Conservation (phyloP, 805 yeast species). For the Pichia thaimueangensis region DNA sequence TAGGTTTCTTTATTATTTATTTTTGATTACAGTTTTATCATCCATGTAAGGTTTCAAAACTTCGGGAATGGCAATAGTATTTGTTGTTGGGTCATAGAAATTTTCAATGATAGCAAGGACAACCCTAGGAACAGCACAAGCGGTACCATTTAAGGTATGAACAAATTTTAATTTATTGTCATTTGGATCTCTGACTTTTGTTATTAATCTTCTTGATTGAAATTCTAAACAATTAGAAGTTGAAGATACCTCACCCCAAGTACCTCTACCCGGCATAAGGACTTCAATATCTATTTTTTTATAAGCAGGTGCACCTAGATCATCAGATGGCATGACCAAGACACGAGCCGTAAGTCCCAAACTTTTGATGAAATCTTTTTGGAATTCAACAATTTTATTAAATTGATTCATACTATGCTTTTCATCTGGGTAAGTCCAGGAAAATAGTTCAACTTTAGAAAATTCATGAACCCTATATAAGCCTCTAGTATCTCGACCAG, state of each 20-base stretch:
- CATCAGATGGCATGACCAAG: constrained; percentile 82
- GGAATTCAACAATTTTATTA: constrained; percentile 56
- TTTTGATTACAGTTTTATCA: constrained; percentile 36
- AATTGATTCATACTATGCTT: constrained; percentile 41
- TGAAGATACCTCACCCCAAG: constrained; percentile 89
- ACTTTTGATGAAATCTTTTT: constrained; percentile 53
- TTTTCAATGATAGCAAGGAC: constrained; percentile 88
- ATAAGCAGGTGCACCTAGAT: constrained; percentile 89
- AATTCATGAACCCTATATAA: constrained; percentile 94
- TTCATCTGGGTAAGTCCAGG: constrained; percentile 46
- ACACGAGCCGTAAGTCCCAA: constrained; percentile 79
- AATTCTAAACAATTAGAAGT: constrained; percentile 89
- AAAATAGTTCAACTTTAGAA: constrained; percentile 87
- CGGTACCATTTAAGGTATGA: constrained; percentile 91
- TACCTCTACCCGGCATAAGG: constrained; percentile 95
- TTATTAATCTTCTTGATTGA: constrained; percentile 78
- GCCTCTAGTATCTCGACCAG: constrained; percentile 90
- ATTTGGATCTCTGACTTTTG: constrained; percentile 39
- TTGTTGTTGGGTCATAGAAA: constrained; percentile 54
- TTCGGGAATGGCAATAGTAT: constrained; percentile 57
- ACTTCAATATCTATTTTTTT: constrained; percentile 92
- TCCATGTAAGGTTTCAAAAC: constrained; percentile 71
- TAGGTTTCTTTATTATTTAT: too few species aligned
- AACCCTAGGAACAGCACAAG: constrained; percentile 90
- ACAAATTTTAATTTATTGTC: constrained; percentile 42